Evolutionary conservation across 2,329 filamentous ascomycete genomes (phyloP).

Genomic region (Penicillium carneum): DNA sequence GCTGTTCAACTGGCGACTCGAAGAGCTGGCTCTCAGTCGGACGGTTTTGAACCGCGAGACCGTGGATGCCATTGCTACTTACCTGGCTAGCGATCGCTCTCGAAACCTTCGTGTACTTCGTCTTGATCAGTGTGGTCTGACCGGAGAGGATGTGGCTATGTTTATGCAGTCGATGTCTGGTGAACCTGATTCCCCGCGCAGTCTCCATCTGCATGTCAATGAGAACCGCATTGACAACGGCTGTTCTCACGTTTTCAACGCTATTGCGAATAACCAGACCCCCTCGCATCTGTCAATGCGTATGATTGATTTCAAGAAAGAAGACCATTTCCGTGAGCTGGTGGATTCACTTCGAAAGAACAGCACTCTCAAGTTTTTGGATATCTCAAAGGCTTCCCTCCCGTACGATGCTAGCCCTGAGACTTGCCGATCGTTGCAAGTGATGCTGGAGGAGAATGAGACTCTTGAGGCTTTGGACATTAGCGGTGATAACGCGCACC

Average conservation of each 20-base stretch:
- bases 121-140: constrained; percentile 72
- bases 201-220: constrained; percentile 71
- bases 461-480: constrained; percentile 72
- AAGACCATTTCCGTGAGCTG: constrained; percentile 69
- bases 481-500: constrained; percentile 72
- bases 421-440: constrained; percentile 68
- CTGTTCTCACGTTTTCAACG: constrained; percentile 53
- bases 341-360: constrained; percentile 69
- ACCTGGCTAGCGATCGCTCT: constrained; percentile 68
- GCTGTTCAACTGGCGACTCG: constrained; percentile 70
- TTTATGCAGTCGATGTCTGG: constrained; percentile 69
- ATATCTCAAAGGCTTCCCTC: constrained; percentile 74
- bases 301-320: constrained; percentile 72
- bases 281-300: constrained; percentile 71
- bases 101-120: constrained; percentile 66
- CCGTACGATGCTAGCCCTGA: constrained; percentile 73
- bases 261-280: constrained; percentile 60
- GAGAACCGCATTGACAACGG: constrained; percentile 61
- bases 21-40: constrained; percentile 70
- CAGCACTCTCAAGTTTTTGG: constrained; percentile 67
- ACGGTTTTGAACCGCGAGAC: constrained; percentile 68
- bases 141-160: constrained; percentile 69
- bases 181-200: constrained; percentile 58
- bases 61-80: constrained; percentile 70
- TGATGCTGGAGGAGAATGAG: constrained; percentile 72